phyloP scores from a whole-genome alignment of 2,329 filamentous ascomycete genomes.

The Pochonia chlamydosporia region DNA sequence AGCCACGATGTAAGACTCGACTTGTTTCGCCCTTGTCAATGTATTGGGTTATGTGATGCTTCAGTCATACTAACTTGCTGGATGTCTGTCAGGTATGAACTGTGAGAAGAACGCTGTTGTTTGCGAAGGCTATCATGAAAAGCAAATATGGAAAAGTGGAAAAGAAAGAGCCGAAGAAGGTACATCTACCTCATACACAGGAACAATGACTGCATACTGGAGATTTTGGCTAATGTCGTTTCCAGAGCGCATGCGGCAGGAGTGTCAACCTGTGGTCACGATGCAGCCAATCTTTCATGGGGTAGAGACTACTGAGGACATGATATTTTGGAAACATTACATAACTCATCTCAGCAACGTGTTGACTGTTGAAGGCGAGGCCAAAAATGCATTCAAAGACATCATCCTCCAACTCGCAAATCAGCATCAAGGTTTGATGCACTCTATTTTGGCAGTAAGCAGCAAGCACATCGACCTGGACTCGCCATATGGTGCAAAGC shows the following conservation, averaged over 20 bases:
- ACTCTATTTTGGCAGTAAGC: conserved; percentile 78
- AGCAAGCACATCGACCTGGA: conserved; percentile 67
- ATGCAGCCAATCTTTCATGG: conserved; percentile 69
- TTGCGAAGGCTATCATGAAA: conserved; percentile 84
- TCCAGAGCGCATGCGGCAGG: conserved; percentile 43
- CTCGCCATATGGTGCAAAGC: conserved; percentile 48
- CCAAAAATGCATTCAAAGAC: conserved; percentile 79
- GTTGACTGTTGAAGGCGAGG: conserved; percentile 74
- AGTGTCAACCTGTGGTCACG: conserved; percentile 46
- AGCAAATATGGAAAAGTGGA: conserved; percentile 81
- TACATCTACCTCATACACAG: conserved; percentile 30
- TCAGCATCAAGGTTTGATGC: conserved; percentile 77
- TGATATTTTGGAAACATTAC: conserved; percentile 78
- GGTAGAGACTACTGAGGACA: conserved; percentile 74
- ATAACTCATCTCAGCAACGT: conserved; percentile 72
- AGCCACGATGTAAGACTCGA: conserved; percentile 50
- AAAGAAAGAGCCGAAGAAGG: conserved; percentile 69
- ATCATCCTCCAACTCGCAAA: conserved; percentile 78
- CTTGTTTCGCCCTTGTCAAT: neutral
- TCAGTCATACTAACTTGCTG: neutral
- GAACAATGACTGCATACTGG: neutral
- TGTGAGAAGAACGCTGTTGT: conserved; percentile 87
- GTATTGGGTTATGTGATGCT: conserved; percentile 11
- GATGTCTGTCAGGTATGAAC: conserved; percentile 59
- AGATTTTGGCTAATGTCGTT: conserved; percentile 8